These are phyloP conservation scores for Leucosporidium creatinivorum DNA, from an alignment of 768 basidiomycete genomes.

Conservation along the genomic window DNA sequence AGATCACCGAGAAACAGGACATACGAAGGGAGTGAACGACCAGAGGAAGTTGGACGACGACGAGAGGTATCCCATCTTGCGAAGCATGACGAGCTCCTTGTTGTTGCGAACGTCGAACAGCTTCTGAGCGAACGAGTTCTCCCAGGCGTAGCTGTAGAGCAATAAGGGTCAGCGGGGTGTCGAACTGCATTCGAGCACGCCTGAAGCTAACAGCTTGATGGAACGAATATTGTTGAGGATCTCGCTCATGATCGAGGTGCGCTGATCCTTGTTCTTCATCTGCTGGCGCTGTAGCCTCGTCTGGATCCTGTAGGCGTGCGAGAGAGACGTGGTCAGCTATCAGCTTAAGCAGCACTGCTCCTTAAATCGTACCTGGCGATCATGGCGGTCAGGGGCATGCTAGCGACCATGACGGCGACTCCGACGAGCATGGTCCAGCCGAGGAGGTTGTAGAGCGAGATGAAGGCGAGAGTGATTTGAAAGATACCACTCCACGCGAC, in stretches of 20 bases:
- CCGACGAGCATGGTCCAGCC: constrained; percentile 43
- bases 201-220: constrained; percentile 64
- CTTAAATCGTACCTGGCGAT: constrained; percentile 55
- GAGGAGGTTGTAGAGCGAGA: constrained; percentile 79
- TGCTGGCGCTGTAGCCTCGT: constrained; percentile 66
- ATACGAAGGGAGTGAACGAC: constrained; percentile 38
- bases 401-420: constrained; percentile 38
- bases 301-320: constrained; percentile 36
- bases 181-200: too few species aligned
- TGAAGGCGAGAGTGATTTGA: constrained; percentile 82
- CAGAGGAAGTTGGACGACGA: constrained; percentile 35
- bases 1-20: constrained; percentile 37
- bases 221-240: constrained; percentile 83
- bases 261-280: constrained; percentile 85
- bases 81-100: constrained; percentile 70
- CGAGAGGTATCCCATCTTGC: constrained; percentile 64
- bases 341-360: too few species aligned
- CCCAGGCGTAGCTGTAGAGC: constrained; percentile 71
- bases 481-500: constrained; percentile 79
- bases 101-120: constrained; percentile 74
- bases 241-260: constrained; percentile 80
- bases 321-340: background rate
- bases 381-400: constrained; percentile 37
- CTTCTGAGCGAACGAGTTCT: constrained; percentile 74
- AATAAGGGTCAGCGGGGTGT: too few species aligned